Evolutionary conservation across 176 grass and related monocot genomes (phyloP).

Genomic region (Carex kokanica): DNA sequence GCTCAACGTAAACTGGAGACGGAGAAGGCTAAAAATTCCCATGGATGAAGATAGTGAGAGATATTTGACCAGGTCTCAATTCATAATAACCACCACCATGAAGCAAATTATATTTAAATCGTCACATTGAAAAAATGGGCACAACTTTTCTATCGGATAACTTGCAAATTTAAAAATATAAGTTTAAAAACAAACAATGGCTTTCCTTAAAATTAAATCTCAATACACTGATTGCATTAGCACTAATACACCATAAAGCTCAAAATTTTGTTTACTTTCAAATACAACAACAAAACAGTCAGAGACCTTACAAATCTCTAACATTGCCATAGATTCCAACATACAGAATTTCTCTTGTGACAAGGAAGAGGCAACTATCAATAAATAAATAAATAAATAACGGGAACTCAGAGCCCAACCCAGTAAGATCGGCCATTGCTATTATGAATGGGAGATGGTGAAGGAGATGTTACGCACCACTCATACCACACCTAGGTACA

Average conservation of each 20-base stretch:
- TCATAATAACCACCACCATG: neutral
- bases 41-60: neutral
- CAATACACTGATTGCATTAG: neutral
- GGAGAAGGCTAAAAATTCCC: too few species aligned
- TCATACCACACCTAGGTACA: constrained; percentile 87
- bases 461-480: constrained; percentile 69
- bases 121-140: neutral
- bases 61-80: neutral
- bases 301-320: constrained; percentile 1
- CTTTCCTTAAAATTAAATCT: neutral
- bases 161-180: neutral
- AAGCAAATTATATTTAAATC: neutral
- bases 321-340: neutral
- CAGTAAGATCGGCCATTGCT: constrained; percentile 89
- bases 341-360: neutral
- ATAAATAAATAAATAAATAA: neutral
- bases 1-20: too few species aligned
- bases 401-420: constrained; percentile 69
- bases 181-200: neutral
- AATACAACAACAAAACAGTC: neutral
- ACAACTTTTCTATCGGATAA: neutral
- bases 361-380: neutral
- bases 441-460: constrained; percentile 75
- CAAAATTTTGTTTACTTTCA: neutral
- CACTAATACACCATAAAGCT: neutral